Evolutionary conservation across 2,329 filamentous ascomycete species (phyloP), one percentile per base, ranked within the genome.

Genomic region (Sporothrix pallida): DNA sequence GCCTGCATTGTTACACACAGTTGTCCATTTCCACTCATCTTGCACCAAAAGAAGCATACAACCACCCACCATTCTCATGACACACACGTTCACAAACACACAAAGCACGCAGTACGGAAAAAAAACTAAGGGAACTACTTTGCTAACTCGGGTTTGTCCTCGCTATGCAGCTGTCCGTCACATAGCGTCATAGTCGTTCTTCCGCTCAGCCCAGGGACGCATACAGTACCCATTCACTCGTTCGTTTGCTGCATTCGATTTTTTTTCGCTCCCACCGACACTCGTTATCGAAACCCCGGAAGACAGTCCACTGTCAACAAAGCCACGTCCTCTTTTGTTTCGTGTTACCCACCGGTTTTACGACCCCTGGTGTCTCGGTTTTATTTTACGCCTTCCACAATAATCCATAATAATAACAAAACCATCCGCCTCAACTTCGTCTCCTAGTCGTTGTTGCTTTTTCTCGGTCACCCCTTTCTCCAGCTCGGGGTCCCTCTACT

Each of bases 131-230:
- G 56, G 37, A 17, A 4, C 52, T n/a, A 13, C 54, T 76, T 74
- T 46, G 78, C 81, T 82, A 78, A 82, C 78, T 76, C 72, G 77
- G 75, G 75, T 75, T 58, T 50, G 23, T 71, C 71, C 75, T 70
- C 75, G 75, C 76, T 75, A 82, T 83, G 82, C 81, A 84, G 83
- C 79, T 77, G 76, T 75, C 80, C 81, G 79, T 76, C 72, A 77
- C 74, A 75, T 74, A 72, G 73, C 75, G 73, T 76, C 74, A 72
- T 73, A 72, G 50, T 52, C 60, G n/a, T 23, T 31, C 42, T 72
- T 73, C 44, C 54, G 5, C 37, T 67, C 58, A 12, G 17, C 26
- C 26, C 48, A 56, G 48, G 65, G 15, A 52, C 44, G 26, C 46
- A 46, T 42, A 65, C 58, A 46, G n/a, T 8, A 10, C 7, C 7